A percentile compares a stretch with the other conserved stretches of the same genome.
Conservation (phyloP, 192 early-diverging fungal genomes). For the Gigaspora rosea region DNA sequence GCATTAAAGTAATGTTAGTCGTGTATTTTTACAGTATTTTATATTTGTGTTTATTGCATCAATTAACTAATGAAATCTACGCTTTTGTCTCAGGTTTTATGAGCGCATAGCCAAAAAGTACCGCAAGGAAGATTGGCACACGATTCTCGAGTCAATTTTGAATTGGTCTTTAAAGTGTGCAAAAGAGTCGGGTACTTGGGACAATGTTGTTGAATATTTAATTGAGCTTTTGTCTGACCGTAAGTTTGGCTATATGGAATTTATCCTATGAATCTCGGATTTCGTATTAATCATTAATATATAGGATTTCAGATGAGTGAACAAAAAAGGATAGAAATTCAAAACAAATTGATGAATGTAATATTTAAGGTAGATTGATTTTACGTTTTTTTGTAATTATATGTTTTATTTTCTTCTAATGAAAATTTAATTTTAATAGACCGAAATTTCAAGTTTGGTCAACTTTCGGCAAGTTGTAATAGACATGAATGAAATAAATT, state of each 20-base stretch:
- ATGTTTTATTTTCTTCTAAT: neutral
- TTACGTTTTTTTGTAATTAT: neutral
- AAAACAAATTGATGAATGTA: conserved; percentile 39
- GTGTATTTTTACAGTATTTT: conserved; percentile 1
- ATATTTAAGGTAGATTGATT: conserved; percentile 15
- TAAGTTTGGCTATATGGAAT: conserved; percentile 9
- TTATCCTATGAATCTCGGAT: neutral
- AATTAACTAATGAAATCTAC: neutral
- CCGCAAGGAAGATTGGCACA: conserved; percentile 81
- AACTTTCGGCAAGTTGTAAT: neutral
- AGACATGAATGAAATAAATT: conserved; percentile 30
- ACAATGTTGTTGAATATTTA: conserved; percentile 63
- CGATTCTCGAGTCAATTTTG: conserved; percentile 69
- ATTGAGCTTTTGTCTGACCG: conserved; percentile 69
- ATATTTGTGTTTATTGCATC: neutral
- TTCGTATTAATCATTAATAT: neutral
- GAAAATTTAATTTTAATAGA: neutral
- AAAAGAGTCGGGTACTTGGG: conserved; percentile 60
- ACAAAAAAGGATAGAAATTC: conserved; percentile 37
- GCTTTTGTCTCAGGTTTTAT: conserved; percentile 61
- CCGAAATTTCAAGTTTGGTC: neutral
- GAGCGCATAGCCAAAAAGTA: conserved; percentile 88
- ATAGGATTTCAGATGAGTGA: conserved; percentile 35
- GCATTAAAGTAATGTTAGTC: conserved; percentile 58
- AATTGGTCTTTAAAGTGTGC: conserved; percentile 71